Evolutionary conservation across 371 early-diverging fungal species (phyloP).

Genomic region (Rhizopus delemar): DNA sequence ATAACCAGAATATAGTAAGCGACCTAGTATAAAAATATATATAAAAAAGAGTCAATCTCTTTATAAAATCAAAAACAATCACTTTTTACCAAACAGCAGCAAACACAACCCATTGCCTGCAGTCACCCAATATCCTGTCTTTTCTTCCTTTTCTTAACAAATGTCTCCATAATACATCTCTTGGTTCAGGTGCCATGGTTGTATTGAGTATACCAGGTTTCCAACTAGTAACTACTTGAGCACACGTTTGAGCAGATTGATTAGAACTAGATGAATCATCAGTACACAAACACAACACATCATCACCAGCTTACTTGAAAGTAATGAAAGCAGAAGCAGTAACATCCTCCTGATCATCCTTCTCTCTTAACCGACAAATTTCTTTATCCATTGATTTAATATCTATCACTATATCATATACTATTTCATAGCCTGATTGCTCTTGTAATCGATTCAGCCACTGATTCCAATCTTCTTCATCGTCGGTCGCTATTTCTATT

Average conservation of each 20-base stretch:
- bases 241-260: conserved; percentile 61
- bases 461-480: conserved; percentile 6
- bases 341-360: conserved; percentile 1
- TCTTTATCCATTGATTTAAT: conserved; percentile 27
- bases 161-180: conserved; percentile 89
- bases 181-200: conserved; percentile 86
- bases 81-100: conserved; percentile 55
- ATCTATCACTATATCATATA: conserved; percentile 12
- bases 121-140: conserved; percentile 35
- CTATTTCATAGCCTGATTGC: neutral
- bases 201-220: conserved; percentile 73
- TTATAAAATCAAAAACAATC: neutral
- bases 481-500: neutral
- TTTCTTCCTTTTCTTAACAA: conserved; percentile 59
- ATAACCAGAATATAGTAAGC: conserved; percentile 69
- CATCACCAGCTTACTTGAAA: conserved; percentile 48
- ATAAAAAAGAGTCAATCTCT: conserved; percentile 2
- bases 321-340: conserved; percentile 67
- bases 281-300: conserved; percentile 1
- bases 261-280: conserved; percentile 28
- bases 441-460: neutral
- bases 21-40: conserved; percentile 43
- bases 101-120: conserved; percentile 53
- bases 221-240: conserved; percentile 60
- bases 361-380: conserved; percentile 31